Evolutionary conservation across 2,329 filamentous ascomycete genomes (phyloP).

Genomic region (Dactylonectria estremocensis): DNA sequence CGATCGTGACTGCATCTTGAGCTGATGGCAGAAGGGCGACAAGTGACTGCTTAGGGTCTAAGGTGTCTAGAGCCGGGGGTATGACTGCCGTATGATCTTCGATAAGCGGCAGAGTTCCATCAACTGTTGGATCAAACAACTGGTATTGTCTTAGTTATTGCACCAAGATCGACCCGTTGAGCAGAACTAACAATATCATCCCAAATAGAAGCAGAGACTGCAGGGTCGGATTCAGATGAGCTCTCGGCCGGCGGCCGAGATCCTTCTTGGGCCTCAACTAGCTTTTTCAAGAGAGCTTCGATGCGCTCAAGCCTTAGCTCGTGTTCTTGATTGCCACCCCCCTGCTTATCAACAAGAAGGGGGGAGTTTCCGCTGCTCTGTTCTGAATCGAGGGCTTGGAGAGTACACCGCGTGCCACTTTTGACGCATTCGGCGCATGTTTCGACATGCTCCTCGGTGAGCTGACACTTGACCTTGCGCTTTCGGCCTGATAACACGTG

Average conservation of each 20-base stretch:
- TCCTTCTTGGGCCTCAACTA: constrained; percentile 29
- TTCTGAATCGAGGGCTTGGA: constrained; percentile 18
- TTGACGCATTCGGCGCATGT: constrained; percentile 34
- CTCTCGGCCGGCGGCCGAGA: neutral
- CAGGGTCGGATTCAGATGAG: neutral
- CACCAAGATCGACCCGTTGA: no score
- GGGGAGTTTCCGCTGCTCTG: neutral
- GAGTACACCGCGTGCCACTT: constrained; percentile 28
- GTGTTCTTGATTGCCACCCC: neutral
- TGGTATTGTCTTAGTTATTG: neutral
- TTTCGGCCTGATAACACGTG: constrained; percentile 25
- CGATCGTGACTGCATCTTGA: constrained; percentile 34
- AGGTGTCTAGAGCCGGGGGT: neutral
- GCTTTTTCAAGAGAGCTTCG: constrained; percentile 26
- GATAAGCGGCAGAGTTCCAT: neutral
- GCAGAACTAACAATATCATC: constrained; percentile 24
- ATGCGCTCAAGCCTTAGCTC: constrained; percentile 30
- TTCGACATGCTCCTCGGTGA: constrained; percentile 30
- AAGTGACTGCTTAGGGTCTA: constrained; percentile 30
- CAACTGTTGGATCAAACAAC: constrained; percentile 15
- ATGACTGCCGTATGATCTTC: neutral
- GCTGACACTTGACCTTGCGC: constrained; percentile 38
- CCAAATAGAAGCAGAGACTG: constrained; percentile 22
- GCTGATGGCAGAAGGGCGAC: constrained; percentile 30
- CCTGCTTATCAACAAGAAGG: neutral